phyloP scores from a whole-genome alignment of 371 early-diverging fungal species.

The Syncephalastrum sp. region DNA sequence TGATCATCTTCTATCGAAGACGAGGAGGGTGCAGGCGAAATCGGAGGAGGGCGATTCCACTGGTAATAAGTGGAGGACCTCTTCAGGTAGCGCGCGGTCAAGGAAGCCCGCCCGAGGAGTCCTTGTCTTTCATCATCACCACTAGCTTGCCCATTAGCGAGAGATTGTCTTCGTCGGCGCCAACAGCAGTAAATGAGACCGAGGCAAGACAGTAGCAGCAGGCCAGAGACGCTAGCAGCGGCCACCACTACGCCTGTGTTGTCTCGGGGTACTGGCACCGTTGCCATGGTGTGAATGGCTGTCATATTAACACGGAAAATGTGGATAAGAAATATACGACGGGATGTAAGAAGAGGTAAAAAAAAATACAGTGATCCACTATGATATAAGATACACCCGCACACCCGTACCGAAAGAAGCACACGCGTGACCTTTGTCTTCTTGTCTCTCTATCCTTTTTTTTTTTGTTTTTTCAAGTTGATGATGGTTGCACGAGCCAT shows the following conservation, averaged over 20 bases:
- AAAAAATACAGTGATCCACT: background rate
- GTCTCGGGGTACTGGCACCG: background rate
- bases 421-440: constrained; percentile 7
- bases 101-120: constrained; percentile 5
- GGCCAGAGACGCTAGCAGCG: background rate
- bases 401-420: background rate
- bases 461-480: constrained; percentile 1
- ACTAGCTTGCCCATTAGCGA: background rate
- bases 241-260: background rate
- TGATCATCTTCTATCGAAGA: constrained; percentile 6
- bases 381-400: background rate
- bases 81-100: constrained; percentile 10
- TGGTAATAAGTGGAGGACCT: constrained; percentile 20
- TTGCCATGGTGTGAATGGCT: too few species aligned
- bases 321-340: too few species aligned
- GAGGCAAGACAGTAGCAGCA: background rate
- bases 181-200: constrained; percentile 3
- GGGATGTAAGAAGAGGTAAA: background rate
- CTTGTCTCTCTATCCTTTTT: constrained; percentile 2
- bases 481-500: background rate
- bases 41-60: constrained; percentile 17
- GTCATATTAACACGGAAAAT: background rate
- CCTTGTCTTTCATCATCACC: constrained; percentile 11
- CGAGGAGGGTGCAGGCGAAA: constrained; percentile 5
- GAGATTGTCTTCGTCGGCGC: background rate